Base-by-base conservation (phyloP, 78 protist genomes). In the Dictyostelium capitatum region DNA sequence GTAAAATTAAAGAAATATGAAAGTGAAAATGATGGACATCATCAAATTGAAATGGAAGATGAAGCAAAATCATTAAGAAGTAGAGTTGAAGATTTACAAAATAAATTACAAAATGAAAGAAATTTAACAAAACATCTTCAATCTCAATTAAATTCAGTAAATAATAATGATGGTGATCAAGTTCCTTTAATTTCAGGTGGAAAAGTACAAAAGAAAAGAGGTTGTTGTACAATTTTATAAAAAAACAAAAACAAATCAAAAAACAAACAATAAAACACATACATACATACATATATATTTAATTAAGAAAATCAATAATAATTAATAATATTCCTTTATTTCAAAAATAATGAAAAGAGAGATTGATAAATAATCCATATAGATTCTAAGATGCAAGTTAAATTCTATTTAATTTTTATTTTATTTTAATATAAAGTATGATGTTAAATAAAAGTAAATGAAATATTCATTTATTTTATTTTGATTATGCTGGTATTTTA, bases 31-130 rank as follows among this genome's bases (percentile, higher is more conserved):
- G 56, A 74, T 17, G 46, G 23, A 30, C 78, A 77, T n/a, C 73
- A 77, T 12, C 53, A 43, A 73, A 87, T 78, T 32, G 84, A 87
- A 65, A 59, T 78, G 84, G 80, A 87, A 37, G 93, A 87, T 37
- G 93, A 87, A 77, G 32, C 84, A 50, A 87, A 87, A 64, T 25
- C 23, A 11, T 30, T 87, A 30, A 56, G 41, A 25, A 84, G 54
- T 41, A 77, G 54, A 59, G 12, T 87, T 6, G 93, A 87, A 6
- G 93, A 87, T 77, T 65, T 87, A 28, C 30, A 23, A 15, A 20
- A 32, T 7, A 74, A 50, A 65, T 47, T 87, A 32, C 83, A 77
- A 62, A 77, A 77, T 51, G 80, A 75, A 48, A 87, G 51, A 48
- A 87, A 75, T 32, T 70, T 64, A 23, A 87, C 47, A 25, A 74